Percentiles rank a stretch among this genome's conserved stretches.
Conservation (phyloP, 2,329 filamentous ascomycete genomes). For the Fusarium chlamydosporum region DNA sequence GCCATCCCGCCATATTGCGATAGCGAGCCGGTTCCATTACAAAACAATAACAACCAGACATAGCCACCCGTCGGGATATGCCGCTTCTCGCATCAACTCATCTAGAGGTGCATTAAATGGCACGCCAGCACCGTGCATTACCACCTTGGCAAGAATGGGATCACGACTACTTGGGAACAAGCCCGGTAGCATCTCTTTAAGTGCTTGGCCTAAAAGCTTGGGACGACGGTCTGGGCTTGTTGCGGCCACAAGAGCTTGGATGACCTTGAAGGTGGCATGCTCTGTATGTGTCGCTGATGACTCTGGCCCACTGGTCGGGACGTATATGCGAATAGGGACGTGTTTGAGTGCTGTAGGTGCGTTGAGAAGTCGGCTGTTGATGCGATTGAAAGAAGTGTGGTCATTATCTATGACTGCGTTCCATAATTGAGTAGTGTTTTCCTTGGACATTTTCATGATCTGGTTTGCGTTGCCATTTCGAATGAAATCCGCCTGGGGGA, state of each 20-base stretch:
- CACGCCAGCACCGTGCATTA: conserved; percentile 87
- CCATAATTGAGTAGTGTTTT: conserved; percentile 87
- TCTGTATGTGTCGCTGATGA: conserved; percentile 52
- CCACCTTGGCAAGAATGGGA: conserved; percentile 84
- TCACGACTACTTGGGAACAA: conserved; percentile 90
- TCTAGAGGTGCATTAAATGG: conserved; percentile 85
- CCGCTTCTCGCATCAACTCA: conserved; percentile 84
- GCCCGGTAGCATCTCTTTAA: conserved; percentile 80
- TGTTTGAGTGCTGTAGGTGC: conserved; percentile 81
- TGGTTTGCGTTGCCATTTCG: conserved; percentile 89
- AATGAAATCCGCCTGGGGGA: conserved; percentile 79
- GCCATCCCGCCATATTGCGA: conserved; percentile 35
- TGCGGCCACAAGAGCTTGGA: conserved; percentile 80
- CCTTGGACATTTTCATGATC: conserved; percentile 89
- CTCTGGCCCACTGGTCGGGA: conserved; percentile 68
- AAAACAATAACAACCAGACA: conserved; percentile 85
- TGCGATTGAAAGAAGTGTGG: conserved; percentile 76
- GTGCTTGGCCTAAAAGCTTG: conserved; percentile 77
- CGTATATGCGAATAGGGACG: conserved; percentile 89
- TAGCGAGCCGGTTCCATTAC: conserved; percentile 45
- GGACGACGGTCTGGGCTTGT: conserved; percentile 55
- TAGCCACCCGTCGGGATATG: conserved; percentile 94
- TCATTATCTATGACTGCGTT: conserved; percentile 84
- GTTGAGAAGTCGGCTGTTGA: conserved; percentile 83
- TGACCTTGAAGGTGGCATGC: conserved; percentile 73